phyloP scores from a whole-genome alignment of 2,329 filamentous ascomycete species.

The Aureobasidium leucospermi region DNA sequence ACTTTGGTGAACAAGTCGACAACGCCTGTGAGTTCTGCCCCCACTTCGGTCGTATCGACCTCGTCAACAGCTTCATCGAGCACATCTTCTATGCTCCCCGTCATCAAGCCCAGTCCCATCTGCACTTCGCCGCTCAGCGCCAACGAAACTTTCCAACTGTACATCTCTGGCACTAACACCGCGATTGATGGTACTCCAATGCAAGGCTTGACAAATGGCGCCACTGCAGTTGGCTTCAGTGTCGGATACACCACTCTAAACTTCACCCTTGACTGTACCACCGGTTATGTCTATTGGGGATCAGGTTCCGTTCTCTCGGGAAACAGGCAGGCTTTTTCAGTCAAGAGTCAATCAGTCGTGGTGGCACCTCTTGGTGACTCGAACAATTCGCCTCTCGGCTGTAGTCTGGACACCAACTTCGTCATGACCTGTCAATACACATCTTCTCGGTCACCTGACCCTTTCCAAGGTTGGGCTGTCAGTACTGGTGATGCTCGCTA shows the following conservation, averaged over 20 bases:
- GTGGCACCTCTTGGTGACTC: constrained; percentile 8
- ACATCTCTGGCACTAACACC: neutral
- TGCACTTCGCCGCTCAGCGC: neutral
- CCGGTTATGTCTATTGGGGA: constrained; percentile 9
- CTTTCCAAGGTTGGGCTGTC: constrained; percentile 2
- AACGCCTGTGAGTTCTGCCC: neutral
- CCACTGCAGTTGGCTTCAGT: constrained; percentile 5
- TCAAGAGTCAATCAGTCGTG: neutral
- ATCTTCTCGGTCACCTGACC: neutral
- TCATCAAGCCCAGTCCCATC: neutral
- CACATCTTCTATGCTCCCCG: neutral
- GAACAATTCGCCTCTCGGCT: neutral
- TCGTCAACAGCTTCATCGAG: neutral
- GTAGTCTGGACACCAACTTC: constrained; percentile 3
- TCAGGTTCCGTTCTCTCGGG: neutral
- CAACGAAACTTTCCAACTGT: neutral
- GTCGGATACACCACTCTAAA: constrained; percentile 7
- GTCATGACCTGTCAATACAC: constrained; percentile 6
- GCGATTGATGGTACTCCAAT: constrained; percentile 3
- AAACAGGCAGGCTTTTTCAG: constrained; percentile 1
- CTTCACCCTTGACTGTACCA: constrained; percentile 8
- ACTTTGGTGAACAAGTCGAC: neutral
- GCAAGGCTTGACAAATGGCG: constrained; percentile 7
- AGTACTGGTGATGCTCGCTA: constrained; percentile 1
- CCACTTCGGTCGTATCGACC: neutral